Evolutionary conservation across 176 grass and related monocot genomes (phyloP).

Genomic region (Themeda triandra): DNA sequence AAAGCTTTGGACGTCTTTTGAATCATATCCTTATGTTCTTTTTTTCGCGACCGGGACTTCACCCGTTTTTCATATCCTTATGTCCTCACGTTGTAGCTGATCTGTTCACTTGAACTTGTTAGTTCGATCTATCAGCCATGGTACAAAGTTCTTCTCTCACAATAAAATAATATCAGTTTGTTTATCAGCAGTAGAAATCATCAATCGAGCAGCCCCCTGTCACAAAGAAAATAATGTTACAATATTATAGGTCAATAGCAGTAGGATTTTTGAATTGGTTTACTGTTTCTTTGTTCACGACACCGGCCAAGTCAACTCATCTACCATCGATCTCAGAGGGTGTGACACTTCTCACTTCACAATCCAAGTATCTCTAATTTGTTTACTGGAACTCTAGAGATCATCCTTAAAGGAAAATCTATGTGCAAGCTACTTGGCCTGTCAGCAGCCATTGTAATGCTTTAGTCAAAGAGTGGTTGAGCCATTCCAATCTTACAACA

Average conservation of each 20-base stretch:
- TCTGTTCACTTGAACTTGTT: too few species aligned
- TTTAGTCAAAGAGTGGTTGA: constrained; percentile 6
- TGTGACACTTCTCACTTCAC: background rate
- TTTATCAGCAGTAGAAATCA: too few species aligned
- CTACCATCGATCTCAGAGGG: background rate
- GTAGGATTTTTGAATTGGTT: background rate
- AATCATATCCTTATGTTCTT: too few species aligned
- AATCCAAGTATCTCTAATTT: background rate
- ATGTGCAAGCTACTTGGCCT: background rate
- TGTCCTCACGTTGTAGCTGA: background rate
- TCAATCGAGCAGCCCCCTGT: too few species aligned
- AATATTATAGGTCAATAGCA: background rate
- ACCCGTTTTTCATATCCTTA: too few species aligned
- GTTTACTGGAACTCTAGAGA: background rate
- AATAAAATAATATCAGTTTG: too few species aligned
- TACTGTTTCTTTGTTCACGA: background rate
- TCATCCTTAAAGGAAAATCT: background rate
- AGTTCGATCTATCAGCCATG: too few species aligned
- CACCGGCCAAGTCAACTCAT: constrained; percentile 9
- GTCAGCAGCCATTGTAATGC: background rate
- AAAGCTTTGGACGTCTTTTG: background rate
- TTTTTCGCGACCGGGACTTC: too few species aligned
- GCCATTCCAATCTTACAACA: background rate
- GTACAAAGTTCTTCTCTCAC: too few species aligned
- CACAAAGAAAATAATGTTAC: background rate